These are phyloP conservation scores for Talaromyces proteolyticus DNA, from an alignment of 495 filamentous ascomycete species.

Conservation along the genomic window DNA sequence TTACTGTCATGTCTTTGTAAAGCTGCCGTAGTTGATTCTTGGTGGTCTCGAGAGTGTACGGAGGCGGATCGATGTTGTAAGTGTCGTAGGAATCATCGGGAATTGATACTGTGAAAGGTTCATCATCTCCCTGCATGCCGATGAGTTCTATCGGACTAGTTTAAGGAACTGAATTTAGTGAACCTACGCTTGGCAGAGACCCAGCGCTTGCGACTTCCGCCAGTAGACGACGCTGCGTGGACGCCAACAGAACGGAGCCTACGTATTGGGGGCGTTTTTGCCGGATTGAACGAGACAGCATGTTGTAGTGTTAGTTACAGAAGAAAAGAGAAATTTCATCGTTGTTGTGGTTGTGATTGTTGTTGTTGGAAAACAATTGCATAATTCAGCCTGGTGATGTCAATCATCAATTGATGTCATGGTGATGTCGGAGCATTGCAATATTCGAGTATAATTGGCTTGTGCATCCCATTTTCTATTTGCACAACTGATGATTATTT, in stretches of 20 bases:
- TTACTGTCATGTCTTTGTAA: conserved; percentile 16
- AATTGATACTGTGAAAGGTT: conserved; percentile 14
- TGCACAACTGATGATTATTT: too few species aligned
- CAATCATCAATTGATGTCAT: too few species aligned
- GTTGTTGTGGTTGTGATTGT: too few species aligned
- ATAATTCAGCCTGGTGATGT: too few species aligned
- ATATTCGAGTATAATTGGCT: too few species aligned
- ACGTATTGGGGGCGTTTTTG: neutral
- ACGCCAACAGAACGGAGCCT: neutral
- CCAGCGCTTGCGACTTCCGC: neutral
- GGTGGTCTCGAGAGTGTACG: conserved; percentile 19
- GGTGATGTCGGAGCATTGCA: too few species aligned
- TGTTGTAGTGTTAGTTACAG: neutral
- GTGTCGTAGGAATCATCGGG: conserved; percentile 19
- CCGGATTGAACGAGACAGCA: neutral
- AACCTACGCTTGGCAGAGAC: neutral
- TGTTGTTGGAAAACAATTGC: too few species aligned
- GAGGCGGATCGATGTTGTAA: conserved; percentile 19
- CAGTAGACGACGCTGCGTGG: neutral
- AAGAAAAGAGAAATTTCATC: too few species aligned
- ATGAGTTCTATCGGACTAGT: conserved; percentile 14
- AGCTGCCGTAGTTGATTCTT: conserved; percentile 20
- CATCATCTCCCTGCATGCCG: conserved; percentile 15
- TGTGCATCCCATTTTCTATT: too few species aligned
- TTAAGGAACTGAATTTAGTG: neutral